phyloP scores from a whole-genome alignment of 2,329 filamentous ascomycete genomes.

The Aureobasidium subglaciale region DNA sequence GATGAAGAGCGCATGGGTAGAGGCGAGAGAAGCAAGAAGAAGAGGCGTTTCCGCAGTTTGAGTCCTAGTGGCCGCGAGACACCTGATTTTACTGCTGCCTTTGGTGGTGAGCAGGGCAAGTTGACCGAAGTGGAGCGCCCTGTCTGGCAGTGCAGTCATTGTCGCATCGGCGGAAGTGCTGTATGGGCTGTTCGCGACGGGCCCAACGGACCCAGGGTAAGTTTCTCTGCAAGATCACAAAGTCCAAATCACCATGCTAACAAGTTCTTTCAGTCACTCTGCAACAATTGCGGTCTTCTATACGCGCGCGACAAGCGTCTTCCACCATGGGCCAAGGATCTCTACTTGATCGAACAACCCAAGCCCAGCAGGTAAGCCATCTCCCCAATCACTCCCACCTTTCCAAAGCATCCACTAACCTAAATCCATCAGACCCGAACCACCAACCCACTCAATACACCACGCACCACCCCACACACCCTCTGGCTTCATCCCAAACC shows the following conservation, averaged over 20 bases:
- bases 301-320: slow-evolving; percentile 83
- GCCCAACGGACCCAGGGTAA: slow-evolving; percentile 72
- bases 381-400: background rate
- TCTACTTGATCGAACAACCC: slow-evolving; percentile 49
- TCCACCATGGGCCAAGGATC: slow-evolving; percentile 66
- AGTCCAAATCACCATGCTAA: slow-evolving; percentile 20
- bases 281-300: slow-evolving; percentile 84
- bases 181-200: slow-evolving; percentile 96
- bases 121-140: slow-evolving; percentile 68
- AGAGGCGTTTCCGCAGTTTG: slow-evolving; percentile 81
- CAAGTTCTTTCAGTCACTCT: slow-evolving; percentile 58
- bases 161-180: slow-evolving; percentile 76
- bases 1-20: slow-evolving; percentile 79
- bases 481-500: slow-evolving; percentile 17
- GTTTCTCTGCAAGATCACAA: slow-evolving; percentile 29
- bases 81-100: slow-evolving; percentile 63
- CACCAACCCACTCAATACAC: background rate
- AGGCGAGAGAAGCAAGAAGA: slow-evolving; percentile 91
- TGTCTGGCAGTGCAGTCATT: slow-evolving; percentile 84
- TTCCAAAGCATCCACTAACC: background rate
- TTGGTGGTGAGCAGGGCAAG: slow-evolving; percentile 57
- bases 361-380: slow-evolving; percentile 14
- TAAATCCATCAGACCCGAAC: background rate
- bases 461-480: slow-evolving; percentile 3
- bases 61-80: slow-evolving; percentile 79